Conservation (phyloP, 805 yeast genomes). For the Candida easanensis region DNA sequence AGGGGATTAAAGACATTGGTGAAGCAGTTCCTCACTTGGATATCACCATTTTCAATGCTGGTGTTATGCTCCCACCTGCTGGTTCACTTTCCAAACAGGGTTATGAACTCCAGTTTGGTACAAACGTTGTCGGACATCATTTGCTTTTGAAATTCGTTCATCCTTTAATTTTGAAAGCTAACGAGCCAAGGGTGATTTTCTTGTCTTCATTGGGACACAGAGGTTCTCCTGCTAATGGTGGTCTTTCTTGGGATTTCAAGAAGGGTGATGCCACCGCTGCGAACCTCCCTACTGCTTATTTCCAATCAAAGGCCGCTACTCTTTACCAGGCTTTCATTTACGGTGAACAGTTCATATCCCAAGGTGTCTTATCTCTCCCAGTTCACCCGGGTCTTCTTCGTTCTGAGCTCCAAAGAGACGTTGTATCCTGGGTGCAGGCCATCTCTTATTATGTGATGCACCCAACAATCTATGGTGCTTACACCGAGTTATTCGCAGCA, state of each 20-base stretch:
- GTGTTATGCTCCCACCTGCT: constrained; percentile 39
- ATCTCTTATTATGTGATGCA: not conserved
- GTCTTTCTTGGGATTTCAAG: constrained; percentile 33
- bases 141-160: constrained; percentile 38
- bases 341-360: constrained; percentile 27
- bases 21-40: constrained; percentile 30
- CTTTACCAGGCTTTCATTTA: constrained; percentile 36
- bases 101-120: constrained; percentile 44
- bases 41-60: constrained; percentile 43
- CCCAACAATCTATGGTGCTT: constrained; percentile 36
- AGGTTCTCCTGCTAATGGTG: constrained; percentile 31
- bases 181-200: constrained; percentile 43
- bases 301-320: constrained; percentile 38
- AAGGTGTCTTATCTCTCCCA: constrained; percentile 32
- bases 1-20: constrained; percentile 22
- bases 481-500: constrained; percentile 42
- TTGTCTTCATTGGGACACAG: constrained; percentile 39
- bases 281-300: not conserved
- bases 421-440: constrained; percentile 24
- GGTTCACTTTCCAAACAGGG: constrained; percentile 41
- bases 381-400: constrained; percentile 41
- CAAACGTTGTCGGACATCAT: constrained; percentile 45
- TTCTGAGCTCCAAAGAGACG: constrained; percentile 33
- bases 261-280: not conserved
- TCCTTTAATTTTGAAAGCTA: constrained; percentile 36